Base-by-base conservation (phyloP, 2,329 filamentous ascomycete genomes). In the Cladosporium sp. region DNA sequence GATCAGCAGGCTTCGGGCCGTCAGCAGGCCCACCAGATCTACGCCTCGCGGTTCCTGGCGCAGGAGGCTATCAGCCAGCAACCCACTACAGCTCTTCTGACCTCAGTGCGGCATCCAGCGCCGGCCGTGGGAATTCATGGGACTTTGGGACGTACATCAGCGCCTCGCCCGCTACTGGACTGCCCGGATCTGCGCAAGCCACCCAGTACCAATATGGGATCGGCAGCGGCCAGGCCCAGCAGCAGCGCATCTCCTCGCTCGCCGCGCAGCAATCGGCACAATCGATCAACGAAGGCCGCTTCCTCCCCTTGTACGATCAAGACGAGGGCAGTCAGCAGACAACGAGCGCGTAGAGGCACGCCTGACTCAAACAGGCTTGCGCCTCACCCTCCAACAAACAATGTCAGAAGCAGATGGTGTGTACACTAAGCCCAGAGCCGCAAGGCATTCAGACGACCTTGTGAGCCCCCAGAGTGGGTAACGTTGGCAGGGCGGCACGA, bases 1-100 rank as follows among this genome's bases (percentile, higher is more conserved):
- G 57, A 55, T 54, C 63, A 58, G 55, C 59, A 56, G 61, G 61
- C 52, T 55, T 65, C 57, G 61, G 61, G 46, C 58, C 64, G 55
- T 61, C 62, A 63, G 60, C 66, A 50, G 67, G 65, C 43, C 59
- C 65, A 39, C 55, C 68, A 36, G 71, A 75, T 41, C 60, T 71
- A 43, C 69, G 71, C 42, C 53, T 66, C 36, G 49, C 57, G 51
- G 59, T 64, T 47, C 60, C 62, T 51, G 59, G 57, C 42, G 58
- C 57, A 51, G 59, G 55, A 39, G 60, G 54, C 30, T 56, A 57
- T 52, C 62, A 65, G 53, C 59, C 64, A 36, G 57, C 62, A 15
- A 22, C 56, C 38, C 57, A 63, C 51, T 67, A 67, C 48, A 43
- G 32, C 56, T 55, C 59, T 15, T 58, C 59, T 35, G 64, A 66